Conservation (phyloP, 2,329 filamentous ascomycete genomes). For the Sarocladium oryzae region DNA sequence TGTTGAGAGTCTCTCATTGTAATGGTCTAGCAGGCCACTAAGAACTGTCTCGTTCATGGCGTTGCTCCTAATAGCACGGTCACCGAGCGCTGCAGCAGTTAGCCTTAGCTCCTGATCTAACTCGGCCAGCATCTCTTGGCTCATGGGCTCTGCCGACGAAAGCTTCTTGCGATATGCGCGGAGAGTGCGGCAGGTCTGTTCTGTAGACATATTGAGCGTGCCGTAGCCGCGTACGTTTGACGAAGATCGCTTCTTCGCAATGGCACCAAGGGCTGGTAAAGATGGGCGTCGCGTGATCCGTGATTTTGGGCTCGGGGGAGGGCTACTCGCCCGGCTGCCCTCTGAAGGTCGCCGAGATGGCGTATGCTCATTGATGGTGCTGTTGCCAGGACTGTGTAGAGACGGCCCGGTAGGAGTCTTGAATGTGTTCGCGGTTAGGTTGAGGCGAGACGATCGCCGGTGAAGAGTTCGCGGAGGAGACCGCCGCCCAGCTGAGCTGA, state of each 20-base stretch:
- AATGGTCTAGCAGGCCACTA: slow-evolving; percentile 64
- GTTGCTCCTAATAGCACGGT: slow-evolving; percentile 47
- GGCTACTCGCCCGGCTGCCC: slow-evolving; percentile 38
- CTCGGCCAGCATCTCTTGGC: slow-evolving; percentile 52
- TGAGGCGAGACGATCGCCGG: slow-evolving; percentile 48
- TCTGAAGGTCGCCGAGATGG: slow-evolving; percentile 42
- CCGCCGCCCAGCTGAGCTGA: slow-evolving; percentile 33
- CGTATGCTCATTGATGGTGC: slow-evolving; percentile 36
- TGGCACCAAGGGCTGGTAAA: slow-evolving; percentile 40
- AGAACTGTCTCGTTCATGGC: slow-evolving; percentile 52
- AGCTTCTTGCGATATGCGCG: slow-evolving; percentile 59
- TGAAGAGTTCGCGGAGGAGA: slow-evolving; percentile 50
- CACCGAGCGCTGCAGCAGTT: slow-evolving; percentile 54
- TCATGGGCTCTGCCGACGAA: slow-evolving; percentile 48
- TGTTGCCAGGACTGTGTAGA: slow-evolving; percentile 33
- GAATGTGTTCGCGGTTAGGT: slow-evolving; percentile 29
- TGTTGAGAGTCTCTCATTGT: slow-evolving; percentile 64
- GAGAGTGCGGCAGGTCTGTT: slow-evolving; percentile 57
- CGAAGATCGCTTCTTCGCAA: slow-evolving; percentile 43
- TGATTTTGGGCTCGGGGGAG: slow-evolving; percentile 43
- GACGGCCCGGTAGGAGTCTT: slow-evolving; percentile 34
- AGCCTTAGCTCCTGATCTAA: slow-evolving; percentile 59
- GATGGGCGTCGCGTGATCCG: slow-evolving; percentile 46
- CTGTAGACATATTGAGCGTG: slow-evolving; percentile 55
- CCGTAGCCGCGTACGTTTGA: slow-evolving; percentile 42